These are phyloP conservation scores for Linum tenue DNA, from an alignment of 345 rosid genomes.

Conservation along the genomic window DNA sequence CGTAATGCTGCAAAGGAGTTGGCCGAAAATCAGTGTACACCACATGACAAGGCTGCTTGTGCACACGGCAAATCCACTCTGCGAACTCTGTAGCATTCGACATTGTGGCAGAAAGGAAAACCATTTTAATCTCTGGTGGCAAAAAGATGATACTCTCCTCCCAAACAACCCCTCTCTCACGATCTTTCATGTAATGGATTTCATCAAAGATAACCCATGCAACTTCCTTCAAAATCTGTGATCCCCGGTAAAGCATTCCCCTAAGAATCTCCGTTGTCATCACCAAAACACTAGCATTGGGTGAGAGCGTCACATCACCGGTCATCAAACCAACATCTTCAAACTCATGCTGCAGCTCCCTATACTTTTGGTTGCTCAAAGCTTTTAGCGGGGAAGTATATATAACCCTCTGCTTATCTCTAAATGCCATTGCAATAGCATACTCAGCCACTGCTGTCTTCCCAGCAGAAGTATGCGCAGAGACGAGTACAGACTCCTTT, in stretches of 20 bases:
- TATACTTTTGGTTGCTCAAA: conserved; percentile 92
- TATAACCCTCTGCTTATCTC: conserved; percentile 89
- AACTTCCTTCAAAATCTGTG: conserved; percentile 94
- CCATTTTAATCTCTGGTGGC: conserved; percentile 97
- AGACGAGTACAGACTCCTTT: conserved; percentile 86
- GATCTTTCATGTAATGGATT: conserved; percentile 95
- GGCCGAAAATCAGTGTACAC: conserved; percentile 97
- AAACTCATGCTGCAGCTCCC: conserved; percentile 92
- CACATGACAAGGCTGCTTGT: conserved; percentile 95
- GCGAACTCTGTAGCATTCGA: conserved; percentile 97
- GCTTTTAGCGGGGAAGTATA: conserved; percentile 97
- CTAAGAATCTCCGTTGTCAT: conserved; percentile 98
- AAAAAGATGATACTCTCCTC: conserved; percentile 93
- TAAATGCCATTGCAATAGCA: conserved; percentile 93
- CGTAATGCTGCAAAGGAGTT: conserved; percentile 97
- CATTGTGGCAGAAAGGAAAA: conserved; percentile 96
- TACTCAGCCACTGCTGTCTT: conserved; percentile 99
- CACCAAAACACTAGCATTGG: conserved; percentile 89
- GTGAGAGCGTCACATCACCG: conserved; percentile 93
- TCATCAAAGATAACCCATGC: conserved; percentile 98
- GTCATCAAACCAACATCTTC: conserved; percentile 97
- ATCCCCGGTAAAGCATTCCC: conserved; percentile 93
- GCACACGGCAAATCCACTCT: conserved; percentile 92
- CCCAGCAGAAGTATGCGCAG: conserved; percentile 96
- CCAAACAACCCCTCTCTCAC: conserved; percentile 99